Conservation (phyloP, 2,329 filamentous ascomycete species). For the Endoconidiophora polonica region DNA sequence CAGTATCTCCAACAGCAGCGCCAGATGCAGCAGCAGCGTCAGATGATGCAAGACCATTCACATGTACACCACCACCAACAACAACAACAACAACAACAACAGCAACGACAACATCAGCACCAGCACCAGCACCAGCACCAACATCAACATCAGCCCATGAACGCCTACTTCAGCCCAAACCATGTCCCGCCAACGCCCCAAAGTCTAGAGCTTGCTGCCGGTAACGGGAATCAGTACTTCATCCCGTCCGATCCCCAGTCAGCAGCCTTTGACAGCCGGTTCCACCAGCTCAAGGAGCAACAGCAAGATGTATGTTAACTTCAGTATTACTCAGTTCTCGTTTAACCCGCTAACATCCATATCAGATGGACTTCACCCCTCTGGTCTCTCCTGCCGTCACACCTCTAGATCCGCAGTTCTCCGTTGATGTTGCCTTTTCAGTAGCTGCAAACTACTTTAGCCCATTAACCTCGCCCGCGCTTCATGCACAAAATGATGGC, state of each 20-base stretch:
- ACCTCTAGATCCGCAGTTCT: conserved; percentile 56
- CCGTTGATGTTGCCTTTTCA: conserved; percentile 38
- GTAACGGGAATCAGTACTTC: conserved; percentile 38
- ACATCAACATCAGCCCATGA: conserved; percentile 15
- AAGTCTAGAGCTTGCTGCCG: conserved; percentile 58
- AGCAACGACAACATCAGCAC: conserved; percentile 45
- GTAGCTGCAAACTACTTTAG: conserved; percentile 64
- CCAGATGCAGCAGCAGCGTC: conserved; percentile 41
- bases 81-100: conserved; percentile 21
- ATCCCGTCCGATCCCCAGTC: conserved; percentile 34
- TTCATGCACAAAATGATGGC: conserved; percentile 52
- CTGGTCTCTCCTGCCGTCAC: conserved; percentile 74
- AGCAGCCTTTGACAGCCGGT: conserved; percentile 42
- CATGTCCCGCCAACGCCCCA: conserved; percentile 63
- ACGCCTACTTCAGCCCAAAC: conserved; percentile 37
- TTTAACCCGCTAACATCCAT: conserved; percentile 5
- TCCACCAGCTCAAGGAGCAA: conserved; percentile 50
- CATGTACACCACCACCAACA: conserved; percentile 28
- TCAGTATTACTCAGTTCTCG: neutral
- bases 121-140: conserved; percentile 29
- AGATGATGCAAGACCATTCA: conserved; percentile 39
- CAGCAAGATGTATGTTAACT: conserved; percentile 35
- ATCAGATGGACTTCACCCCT: conserved; percentile 59
- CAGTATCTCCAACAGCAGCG: conserved; percentile 49
- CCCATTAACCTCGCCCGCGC: conserved; percentile 62